Conservation (phyloP, 2,329 filamentous ascomycete species). For the Penicillium sp. region DNA sequence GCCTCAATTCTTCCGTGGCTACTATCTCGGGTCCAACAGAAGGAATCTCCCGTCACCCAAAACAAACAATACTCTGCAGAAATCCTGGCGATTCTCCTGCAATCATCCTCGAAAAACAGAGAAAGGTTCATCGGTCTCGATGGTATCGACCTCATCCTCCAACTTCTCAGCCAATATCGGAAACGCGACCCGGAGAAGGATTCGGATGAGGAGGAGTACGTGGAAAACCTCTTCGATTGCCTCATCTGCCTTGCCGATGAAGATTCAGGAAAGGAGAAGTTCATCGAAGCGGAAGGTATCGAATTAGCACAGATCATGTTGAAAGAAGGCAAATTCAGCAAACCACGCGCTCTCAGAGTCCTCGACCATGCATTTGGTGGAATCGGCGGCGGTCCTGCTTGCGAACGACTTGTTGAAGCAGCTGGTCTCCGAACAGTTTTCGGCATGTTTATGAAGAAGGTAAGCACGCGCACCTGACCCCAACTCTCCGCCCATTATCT, state of each 20-base stretch:
- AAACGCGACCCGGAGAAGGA: slow-evolving; percentile 84
- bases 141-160: slow-evolving; percentile 77
- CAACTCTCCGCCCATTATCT: slow-evolving; percentile 13
- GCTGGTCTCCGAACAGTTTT: slow-evolving; percentile 86
- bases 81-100: slow-evolving; percentile 84
- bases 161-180: slow-evolving; percentile 82
- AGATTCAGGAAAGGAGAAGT: slow-evolving; percentile 73
- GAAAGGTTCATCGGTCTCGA: slow-evolving; percentile 66
- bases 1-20: slow-evolving; percentile 76
- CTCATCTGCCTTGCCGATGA: slow-evolving; percentile 81
- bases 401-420: slow-evolving; percentile 76
- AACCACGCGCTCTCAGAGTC: slow-evolving; percentile 74
- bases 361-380: slow-evolving; percentile 80
- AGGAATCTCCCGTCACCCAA: slow-evolving; percentile 73
- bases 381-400: slow-evolving; percentile 63
- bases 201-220: slow-evolving; percentile 89
- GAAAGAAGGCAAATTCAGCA: slow-evolving; percentile 83
- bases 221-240: slow-evolving; percentile 90
- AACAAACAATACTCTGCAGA: slow-evolving; percentile 97
- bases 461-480: slow-evolving; percentile 20
- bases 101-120: slow-evolving; percentile 71
- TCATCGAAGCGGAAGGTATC: slow-evolving; percentile 87
- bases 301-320: slow-evolving; percentile 93
- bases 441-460: slow-evolving; percentile 82
- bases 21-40: slow-evolving; percentile 70